Conservation (phyloP, 140 eudicot genomes). For the Oenanthe javanica region DNA sequence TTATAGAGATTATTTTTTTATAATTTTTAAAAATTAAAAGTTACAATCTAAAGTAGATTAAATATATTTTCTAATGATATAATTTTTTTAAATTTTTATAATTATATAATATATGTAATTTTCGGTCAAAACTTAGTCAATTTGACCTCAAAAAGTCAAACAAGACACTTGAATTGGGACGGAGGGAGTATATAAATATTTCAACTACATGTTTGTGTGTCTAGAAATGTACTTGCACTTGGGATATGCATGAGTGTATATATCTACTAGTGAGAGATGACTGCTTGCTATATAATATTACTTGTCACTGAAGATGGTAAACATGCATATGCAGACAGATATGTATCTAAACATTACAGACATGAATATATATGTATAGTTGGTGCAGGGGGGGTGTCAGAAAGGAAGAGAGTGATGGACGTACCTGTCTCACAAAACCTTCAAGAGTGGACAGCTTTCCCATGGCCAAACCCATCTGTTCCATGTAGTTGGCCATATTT, state of each 20-base stretch:
- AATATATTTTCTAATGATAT: too few relatives aligned
- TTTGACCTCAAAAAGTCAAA: too few relatives aligned
- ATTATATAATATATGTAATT: too few relatives aligned
- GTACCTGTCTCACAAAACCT: constrained; percentile 84
- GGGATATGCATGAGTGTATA: not conserved
- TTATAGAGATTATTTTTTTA: too few relatives aligned
- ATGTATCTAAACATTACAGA: not conserved
- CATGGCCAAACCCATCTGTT: constrained; percentile 87
- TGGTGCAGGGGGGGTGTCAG: not conserved
- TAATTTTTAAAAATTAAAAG: too few relatives aligned
- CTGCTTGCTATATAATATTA: not conserved
- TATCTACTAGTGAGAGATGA: not conserved
- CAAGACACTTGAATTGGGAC: too few relatives aligned
- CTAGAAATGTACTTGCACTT: too few relatives aligned
- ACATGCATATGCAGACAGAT: not conserved
- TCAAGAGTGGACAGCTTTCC: constrained; percentile 78
- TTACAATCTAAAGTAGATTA: too few relatives aligned
- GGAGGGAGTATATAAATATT: too few relatives aligned
- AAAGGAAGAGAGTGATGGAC: not conserved
- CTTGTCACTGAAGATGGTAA: not conserved
- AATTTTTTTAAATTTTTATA: too few relatives aligned
- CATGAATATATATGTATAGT: not conserved
- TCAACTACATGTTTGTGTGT: too few relatives aligned
- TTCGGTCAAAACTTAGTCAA: too few relatives aligned
- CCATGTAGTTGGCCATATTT: constrained; percentile 80